Percentiles rank a stretch among this genome's conserved stretches.
These are phyloP conservation scores for Rhamnella rubrinervis DNA, from an alignment of 331 rosid species.

Conservation along the genomic window DNA sequence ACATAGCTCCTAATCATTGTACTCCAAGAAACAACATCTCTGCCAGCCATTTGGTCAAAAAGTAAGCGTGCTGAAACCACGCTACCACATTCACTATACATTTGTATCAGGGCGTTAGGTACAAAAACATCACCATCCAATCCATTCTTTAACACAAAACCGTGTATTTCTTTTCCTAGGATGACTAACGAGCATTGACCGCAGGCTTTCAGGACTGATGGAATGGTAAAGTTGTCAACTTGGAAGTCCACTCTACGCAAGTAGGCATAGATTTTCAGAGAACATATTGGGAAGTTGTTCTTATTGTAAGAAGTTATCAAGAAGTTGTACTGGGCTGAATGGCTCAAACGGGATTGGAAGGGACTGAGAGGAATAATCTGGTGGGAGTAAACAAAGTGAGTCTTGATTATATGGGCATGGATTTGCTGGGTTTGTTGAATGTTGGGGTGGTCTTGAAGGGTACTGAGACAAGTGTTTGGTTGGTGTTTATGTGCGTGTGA, in stretches of 20 bases:
- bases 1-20: slow-evolving; percentile 54
- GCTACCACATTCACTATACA: slow-evolving; percentile 54
- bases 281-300: slow-evolving; percentile 40
- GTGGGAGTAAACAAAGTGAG: slow-evolving; percentile 30
- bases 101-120: slow-evolving; percentile 53
- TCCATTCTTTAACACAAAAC: slow-evolving; percentile 52
- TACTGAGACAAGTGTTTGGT: slow-evolving; percentile 1
- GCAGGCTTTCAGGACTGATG: slow-evolving; percentile 75
- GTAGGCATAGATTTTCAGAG: slow-evolving; percentile 39
- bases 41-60: slow-evolving; percentile 48
- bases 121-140: slow-evolving; percentile 42
- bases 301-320: slow-evolving; percentile 56
- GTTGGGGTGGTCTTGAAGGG: slow-evolving; percentile 23
- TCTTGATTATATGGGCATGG: slow-evolving; percentile 63
- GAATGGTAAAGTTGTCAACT: slow-evolving; percentile 56
- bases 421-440: slow-evolving; percentile 52
- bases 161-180: slow-evolving; percentile 56
- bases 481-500: neutral
- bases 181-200: slow-evolving; percentile 25
- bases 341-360: slow-evolving; percentile 37
- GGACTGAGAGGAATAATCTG: slow-evolving; percentile 23
- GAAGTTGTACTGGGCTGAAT: slow-evolving; percentile 50
- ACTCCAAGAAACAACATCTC: slow-evolving; percentile 72
- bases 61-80: slow-evolving; percentile 35
- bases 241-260: slow-evolving; percentile 45